Conservation (phyloP, 495 filamentous ascomycete species). For the Penicillium longicatenatum region DNA sequence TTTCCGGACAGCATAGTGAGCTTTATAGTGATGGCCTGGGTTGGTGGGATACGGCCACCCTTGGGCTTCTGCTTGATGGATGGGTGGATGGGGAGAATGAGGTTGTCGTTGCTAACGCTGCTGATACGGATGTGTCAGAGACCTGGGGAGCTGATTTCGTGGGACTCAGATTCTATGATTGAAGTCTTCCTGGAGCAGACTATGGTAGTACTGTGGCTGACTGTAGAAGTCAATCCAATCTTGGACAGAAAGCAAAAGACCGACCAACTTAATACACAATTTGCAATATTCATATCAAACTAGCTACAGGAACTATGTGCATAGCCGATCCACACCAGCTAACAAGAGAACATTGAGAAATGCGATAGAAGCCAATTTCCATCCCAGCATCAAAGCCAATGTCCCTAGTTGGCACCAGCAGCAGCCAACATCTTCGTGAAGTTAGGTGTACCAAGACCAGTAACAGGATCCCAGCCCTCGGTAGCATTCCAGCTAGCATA, state of each 20-base stretch:
- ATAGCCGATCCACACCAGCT: neutral
- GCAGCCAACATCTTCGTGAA: slow-evolving; percentile 41
- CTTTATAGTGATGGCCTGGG: slow-evolving; percentile 44
- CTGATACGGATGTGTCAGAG: slow-evolving; percentile 27
- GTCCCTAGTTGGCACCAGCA: slow-evolving; percentile 17
- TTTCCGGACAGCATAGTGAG: slow-evolving; percentile 49
- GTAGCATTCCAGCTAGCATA: slow-evolving; percentile 54
- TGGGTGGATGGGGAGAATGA: slow-evolving; percentile 44
- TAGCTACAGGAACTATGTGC: neutral
- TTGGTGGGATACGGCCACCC: slow-evolving; percentile 50
- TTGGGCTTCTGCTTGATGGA: slow-evolving; percentile 46
- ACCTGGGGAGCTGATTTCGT: slow-evolving; percentile 47
- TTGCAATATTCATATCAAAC: neutral
- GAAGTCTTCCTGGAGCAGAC: neutral
- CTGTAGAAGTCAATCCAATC: too few species aligned
- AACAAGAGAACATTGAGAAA: neutral
- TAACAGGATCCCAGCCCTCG: slow-evolving; percentile 63
- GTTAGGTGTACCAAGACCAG: slow-evolving; percentile 59
- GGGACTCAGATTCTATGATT: slow-evolving; percentile 28
- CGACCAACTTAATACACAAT: too few species aligned
- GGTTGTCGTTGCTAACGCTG: slow-evolving; percentile 44
- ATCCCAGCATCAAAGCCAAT: neutral
- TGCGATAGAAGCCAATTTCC: neutral
- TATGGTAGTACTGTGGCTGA: too few species aligned
- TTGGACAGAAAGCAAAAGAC: too few species aligned